Percentiles rank a stretch among this genome's conserved stretches.
These are phyloP conservation scores for Heliosperma pusillum DNA, from an alignment of 148 eudicot species.

Conservation along the genomic window DNA sequence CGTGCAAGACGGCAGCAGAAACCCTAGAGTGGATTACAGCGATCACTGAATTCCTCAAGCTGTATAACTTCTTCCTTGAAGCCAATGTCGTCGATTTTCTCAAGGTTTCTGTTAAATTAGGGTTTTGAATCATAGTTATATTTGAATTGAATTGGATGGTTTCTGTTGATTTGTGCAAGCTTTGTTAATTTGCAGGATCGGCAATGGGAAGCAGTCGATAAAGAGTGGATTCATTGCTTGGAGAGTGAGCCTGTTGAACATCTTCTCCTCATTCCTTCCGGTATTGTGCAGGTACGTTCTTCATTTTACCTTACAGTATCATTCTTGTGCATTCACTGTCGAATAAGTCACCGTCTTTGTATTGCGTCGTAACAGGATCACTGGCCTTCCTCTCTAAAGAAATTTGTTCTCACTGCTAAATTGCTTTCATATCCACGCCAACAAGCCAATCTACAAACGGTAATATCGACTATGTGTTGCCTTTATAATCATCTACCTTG, in stretches of 20 bases:
- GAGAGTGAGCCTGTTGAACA: conserved; percentile 56
- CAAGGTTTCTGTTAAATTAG: conserved; percentile 41
- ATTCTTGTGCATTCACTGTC: too few species aligned
- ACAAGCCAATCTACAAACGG: conserved; percentile 64
- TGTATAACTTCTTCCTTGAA: conserved; percentile 55
- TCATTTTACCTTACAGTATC: neutral
- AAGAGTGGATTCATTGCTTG: conserved; percentile 79
- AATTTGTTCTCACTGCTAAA: conserved; percentile 46
- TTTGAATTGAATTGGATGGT: neutral
- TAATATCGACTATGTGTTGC: conserved; percentile 19
- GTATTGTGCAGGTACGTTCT: conserved; percentile 54
- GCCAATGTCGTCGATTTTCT: conserved; percentile 80
- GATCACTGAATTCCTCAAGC: conserved; percentile 55
- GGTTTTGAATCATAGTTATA: neutral
- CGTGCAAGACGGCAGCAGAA: conserved; percentile 54
- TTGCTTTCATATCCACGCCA: conserved; percentile 63
- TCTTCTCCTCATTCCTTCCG: conserved; percentile 82
- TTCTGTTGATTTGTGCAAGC: neutral
- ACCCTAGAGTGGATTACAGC: conserved; percentile 79
- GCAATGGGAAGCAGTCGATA: conserved; percentile 75
- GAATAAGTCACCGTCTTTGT: neutral
- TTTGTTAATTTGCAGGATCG: conserved; percentile 44
- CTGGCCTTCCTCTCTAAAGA: conserved; percentile 83
- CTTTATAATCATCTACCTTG: too few species aligned
- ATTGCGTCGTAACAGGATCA: conserved; percentile 36